Base-by-base conservation (phyloP, 2,329 filamentous ascomycete species). In the Tolypocladium album region DNA sequence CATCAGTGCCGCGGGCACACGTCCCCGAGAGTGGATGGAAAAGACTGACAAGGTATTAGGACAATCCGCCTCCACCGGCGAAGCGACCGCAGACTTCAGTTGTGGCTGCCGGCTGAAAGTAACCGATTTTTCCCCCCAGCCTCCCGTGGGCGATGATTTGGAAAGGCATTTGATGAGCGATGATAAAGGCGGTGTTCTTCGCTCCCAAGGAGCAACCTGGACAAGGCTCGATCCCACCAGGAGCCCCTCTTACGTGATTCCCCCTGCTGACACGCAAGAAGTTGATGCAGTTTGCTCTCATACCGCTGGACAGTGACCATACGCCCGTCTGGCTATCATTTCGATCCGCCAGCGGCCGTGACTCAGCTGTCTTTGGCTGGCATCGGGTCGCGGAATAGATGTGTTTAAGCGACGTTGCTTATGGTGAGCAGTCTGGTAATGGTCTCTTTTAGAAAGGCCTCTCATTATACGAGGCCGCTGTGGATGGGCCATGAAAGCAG, bases 61-160 rank as follows among this genome's bases (percentile, higher is more conserved):
- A 76, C 58, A 72, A 71, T 27, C 64, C 64, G 15, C 59, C 70
- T 45, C 73, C 74, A 38, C 71, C 75, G 34, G 72, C 75, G 20
- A 78, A 78, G 64, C 69, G 75, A 61, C 75, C 76, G 58, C 74
- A 76, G 63, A 70, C 75, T 40, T 77, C 75, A 7, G 67, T 77
- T 59, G 73, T 71, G 20, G 74, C 75, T 57, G 75, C 70, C 60
- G 74, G 75, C 61, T 77, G 27, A 60, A 11, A 13, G 7, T 13
- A 17, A 53, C 27, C 31, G 9, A 34, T 31, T 31, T 31, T 31
- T 9, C 11, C 9, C 11, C 43, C 53, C 36, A 36, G 36, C 31
- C 39, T 38, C 27, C 42, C 17, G 17, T 42, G 43, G 45, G 17
- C 38, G 58, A 20, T 53, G 11, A 56, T 59, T 59, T 60, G 59